Evolutionary conservation across 176 grass and related monocot species (phyloP).

Genomic region (Stipa capillata): DNA sequence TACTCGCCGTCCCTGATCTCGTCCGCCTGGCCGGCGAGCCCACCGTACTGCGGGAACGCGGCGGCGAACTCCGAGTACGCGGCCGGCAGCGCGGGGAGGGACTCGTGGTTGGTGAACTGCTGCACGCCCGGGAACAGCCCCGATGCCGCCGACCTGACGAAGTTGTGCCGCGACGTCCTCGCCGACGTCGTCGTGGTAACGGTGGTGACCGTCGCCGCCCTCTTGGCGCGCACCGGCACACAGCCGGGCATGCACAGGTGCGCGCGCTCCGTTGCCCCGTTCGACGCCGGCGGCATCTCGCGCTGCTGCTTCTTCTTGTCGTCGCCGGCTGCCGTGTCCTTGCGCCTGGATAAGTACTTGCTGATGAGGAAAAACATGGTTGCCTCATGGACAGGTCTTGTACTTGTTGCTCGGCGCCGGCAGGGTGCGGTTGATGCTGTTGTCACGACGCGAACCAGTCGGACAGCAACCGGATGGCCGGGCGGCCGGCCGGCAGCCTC

Average conservation of each 20-base stretch:
- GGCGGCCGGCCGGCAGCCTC: not conserved
- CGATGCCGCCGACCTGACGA: slow-evolving; percentile 43
- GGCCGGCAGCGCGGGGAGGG: slow-evolving; percentile 40
- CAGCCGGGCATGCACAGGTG: slow-evolving; percentile 45
- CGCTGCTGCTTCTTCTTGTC: not conserved
- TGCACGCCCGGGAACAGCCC: slow-evolving; percentile 41
- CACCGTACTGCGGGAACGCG: slow-evolving; percentile 60
- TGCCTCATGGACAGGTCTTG: slow-evolving; percentile 39
- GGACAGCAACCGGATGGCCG: slow-evolving; percentile 20
- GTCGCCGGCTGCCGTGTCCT: not conserved
- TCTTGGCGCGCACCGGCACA: slow-evolving; percentile 29
- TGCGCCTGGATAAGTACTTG: slow-evolving; percentile 47
- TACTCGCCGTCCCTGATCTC: slow-evolving; percentile 47
- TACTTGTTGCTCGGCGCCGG: not conserved
- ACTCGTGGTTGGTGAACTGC: slow-evolving; percentile 85
- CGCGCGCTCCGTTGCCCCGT: not conserved
- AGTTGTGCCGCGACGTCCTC: slow-evolving; percentile 52
- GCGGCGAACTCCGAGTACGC: slow-evolving; percentile 53
- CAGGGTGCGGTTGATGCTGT: not conserved
- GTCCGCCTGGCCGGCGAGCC: slow-evolving; percentile 41
- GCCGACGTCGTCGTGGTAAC: slow-evolving; percentile 19
- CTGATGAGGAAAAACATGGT: slow-evolving; percentile 67
- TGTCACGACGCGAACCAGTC: not conserved
- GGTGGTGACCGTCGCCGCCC: not conserved
- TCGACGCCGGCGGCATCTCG: slow-evolving; percentile 27